Conservation (phyloP, 495 filamentous ascomycete species). For the Neurospora tetrasperma region DNA sequence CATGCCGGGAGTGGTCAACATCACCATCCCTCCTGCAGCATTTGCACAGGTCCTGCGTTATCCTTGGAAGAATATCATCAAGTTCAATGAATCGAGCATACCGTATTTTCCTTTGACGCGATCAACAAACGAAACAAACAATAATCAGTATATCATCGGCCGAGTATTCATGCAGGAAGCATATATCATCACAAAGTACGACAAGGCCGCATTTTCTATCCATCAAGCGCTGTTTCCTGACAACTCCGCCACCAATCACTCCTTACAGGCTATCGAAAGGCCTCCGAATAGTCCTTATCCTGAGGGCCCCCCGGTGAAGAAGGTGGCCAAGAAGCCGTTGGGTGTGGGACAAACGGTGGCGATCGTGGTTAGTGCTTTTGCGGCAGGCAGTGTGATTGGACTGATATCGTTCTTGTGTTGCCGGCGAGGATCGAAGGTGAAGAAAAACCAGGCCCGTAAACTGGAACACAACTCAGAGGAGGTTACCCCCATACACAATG, state of each 20-base stretch:
- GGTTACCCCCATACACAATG: constrained; percentile 8
- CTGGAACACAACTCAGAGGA: constrained; percentile 21
- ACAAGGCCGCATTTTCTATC: constrained; percentile 48
- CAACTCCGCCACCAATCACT: constrained; percentile 31
- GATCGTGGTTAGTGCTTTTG: constrained; percentile 33
- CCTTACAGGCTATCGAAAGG: constrained; percentile 39
- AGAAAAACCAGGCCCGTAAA: constrained; percentile 9
- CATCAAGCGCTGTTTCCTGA: constrained; percentile 45
- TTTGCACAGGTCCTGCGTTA: constrained; percentile 51
- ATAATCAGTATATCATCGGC: constrained; percentile 54
- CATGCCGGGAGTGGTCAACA: constrained; percentile 42
- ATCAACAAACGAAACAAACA: constrained; percentile 29
- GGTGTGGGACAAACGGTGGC: constrained; percentile 27
- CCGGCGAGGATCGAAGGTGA: constrained; percentile 19
- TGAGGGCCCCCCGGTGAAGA: constrained; percentile 10
- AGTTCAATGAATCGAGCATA: constrained; percentile 31
- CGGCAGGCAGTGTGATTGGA: constrained; percentile 31
- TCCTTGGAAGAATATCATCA: constrained; percentile 42
- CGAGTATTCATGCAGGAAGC: constrained; percentile 61
- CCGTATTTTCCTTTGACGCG: constrained; percentile 55
- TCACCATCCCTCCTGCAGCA: constrained; percentile 52
- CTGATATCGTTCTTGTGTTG: constrained; percentile 25
- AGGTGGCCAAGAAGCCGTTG: constrained; percentile 26
- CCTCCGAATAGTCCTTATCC: constrained; percentile 37
- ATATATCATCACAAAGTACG: constrained; percentile 59